These are phyloP conservation scores for Termitomyces sp. DNA, from an alignment of 768 basidiomycete species.

Conservation along the genomic window DNA sequence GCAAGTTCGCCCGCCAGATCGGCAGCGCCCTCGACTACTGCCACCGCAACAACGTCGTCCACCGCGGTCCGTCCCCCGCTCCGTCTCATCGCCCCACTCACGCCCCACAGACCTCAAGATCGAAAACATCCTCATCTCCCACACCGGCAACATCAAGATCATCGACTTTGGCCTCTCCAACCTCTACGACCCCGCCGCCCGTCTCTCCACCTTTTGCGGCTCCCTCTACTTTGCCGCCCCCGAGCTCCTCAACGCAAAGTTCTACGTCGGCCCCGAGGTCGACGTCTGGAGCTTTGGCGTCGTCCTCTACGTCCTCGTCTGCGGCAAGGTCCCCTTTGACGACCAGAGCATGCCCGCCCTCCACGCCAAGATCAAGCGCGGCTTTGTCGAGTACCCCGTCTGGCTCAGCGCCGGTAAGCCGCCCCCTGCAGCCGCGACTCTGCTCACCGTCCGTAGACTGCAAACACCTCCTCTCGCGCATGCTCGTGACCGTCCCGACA, in stretches of 20 bases:
- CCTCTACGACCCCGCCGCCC: constrained; percentile 75
- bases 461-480: constrained; percentile 86
- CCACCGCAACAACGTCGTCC: constrained; percentile 95
- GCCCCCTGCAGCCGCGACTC: background rate
- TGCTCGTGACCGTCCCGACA: constrained; percentile 93
- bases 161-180: constrained; percentile 99
- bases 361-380: constrained; percentile 98
- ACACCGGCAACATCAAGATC: constrained; percentile 98
- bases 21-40: constrained; percentile 95
- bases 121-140: constrained; percentile 98
- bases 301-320: constrained; percentile 95
- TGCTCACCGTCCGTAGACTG: constrained; percentile 59
- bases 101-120: constrained; percentile 80
- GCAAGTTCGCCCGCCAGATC: constrained; percentile 98
- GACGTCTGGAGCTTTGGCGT: constrained; percentile 99
- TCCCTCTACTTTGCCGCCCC: constrained; percentile 98
- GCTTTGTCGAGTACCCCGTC: constrained; percentile 93
- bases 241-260: constrained; percentile 92
- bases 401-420: constrained; percentile 88
- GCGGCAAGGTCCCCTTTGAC: constrained; percentile 98
- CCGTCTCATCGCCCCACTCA: background rate
- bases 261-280: constrained; percentile 96
- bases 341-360: constrained; percentile 99
- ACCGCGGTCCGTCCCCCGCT: constrained; percentile 56
- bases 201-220: constrained; percentile 94